These are phyloP conservation scores for Sporobolomyces pararoseus DNA, from an alignment of 768 basidiomycete species.

Conservation along the genomic window DNA sequence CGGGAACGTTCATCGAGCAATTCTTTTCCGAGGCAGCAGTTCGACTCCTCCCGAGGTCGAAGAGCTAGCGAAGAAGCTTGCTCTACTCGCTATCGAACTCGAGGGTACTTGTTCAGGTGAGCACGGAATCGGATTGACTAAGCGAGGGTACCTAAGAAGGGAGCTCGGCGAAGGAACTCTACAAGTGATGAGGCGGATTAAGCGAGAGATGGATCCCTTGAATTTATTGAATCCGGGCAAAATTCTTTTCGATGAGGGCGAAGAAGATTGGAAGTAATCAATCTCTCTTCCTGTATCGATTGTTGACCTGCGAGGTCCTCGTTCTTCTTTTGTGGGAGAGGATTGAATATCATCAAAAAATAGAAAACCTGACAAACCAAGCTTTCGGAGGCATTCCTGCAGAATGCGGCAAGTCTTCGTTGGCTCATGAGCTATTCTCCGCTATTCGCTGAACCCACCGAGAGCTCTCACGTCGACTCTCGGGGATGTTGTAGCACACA, in stretches of 20 bases:
- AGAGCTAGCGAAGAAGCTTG: constrained; percentile 49
- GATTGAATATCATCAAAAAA: no score
- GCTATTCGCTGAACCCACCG: no score
- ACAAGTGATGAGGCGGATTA: constrained; percentile 79
- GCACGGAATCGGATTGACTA: constrained; percentile 38
- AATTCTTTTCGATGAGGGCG: constrained; percentile 43
- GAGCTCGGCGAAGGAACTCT: constrained; percentile 82
- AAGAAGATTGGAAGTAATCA: background rate
- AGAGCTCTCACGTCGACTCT: no score
- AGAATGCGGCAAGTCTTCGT: no score
- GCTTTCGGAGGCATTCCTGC: no score
- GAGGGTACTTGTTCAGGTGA: constrained; percentile 53
- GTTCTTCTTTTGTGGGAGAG: no score
- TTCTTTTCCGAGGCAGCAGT: constrained; percentile 45
- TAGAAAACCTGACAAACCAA: no score
- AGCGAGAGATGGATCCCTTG: constrained; percentile 70
- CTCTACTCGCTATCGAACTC: constrained; percentile 49
- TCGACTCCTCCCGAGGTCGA: constrained; percentile 39
- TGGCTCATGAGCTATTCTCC: no score
- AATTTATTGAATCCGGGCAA: constrained; percentile 86
- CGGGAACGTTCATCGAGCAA: constrained; percentile 52
- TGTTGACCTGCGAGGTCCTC: no score
- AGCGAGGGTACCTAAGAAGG: constrained; percentile 63
- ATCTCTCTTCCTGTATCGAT: background rate
- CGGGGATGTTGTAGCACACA: no score